Base-by-base conservation (phyloP, 1,139 yeast species). In the Yamadazyma membranifaciens region DNA sequence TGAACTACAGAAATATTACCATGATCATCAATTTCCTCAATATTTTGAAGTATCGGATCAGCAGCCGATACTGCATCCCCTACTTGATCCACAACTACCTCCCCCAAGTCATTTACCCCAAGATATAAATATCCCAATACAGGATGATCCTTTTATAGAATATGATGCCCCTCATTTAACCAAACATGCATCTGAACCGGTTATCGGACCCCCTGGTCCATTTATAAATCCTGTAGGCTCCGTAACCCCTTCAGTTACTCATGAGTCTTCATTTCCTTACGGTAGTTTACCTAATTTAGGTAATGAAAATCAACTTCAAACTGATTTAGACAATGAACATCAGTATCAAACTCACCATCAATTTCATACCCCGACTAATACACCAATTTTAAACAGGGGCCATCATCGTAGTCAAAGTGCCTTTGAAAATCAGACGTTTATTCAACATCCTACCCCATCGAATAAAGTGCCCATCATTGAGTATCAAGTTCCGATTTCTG, bases 161-260 rank as follows among this genome's bases (percentile, higher is more conserved):
- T 26, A 11, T 11, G 20, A 26, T 26, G 15, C 30, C 10, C 40
- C 35, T n/a, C 14, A 27, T n/a, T 25, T 37, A 11, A 28, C 26
- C 12, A 27, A 36, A 22, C 40, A 37, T 32, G 40, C 40, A 3
- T 37, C 40, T 4, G 40, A 33, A 11, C 36, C 36, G 6, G 12
- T 31, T 16, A 12, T 31, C 10, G 28, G 28, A 25, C 28, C 28
- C 15, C 15, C 24, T 10, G 13, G 4, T 11, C 11, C 14, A 33
- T n/a, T 22, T 24, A 7, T 12, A 20, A 14, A 13, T 9, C 14
- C 17, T 20, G 28, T n/a, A 17, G 16, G 27, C 10, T n/a, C 13
- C 4, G 5, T n/a, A 15, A 25, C 12, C 5, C 28, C 28, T 25
- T 10, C 11, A 10, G 4, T 10, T 10, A 25, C 12, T 25, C 28